These are phyloP conservation scores for Cenococcum geophilum DNA, from an alignment of 495 filamentous ascomycete species.

Conservation along the genomic window DNA sequence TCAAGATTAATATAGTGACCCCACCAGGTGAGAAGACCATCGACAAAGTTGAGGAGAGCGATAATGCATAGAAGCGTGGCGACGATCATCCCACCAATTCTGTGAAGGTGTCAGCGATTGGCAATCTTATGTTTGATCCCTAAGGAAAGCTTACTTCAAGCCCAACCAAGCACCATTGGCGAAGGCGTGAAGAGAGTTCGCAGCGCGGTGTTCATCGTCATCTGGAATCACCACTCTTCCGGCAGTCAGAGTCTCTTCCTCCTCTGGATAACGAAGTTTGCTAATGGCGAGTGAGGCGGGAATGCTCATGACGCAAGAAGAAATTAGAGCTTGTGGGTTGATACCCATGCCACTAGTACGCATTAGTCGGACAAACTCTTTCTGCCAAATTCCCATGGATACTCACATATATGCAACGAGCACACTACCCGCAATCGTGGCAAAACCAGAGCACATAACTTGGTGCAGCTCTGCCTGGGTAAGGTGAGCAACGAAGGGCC, in stretches of 20 bases:
- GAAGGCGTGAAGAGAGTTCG: conserved; percentile 80
- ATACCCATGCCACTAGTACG: conserved; percentile 54
- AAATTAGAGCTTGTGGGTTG: conserved; percentile 78
- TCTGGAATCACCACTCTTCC: conserved; percentile 74
- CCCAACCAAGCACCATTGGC: conserved; percentile 83
- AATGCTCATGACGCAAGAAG: conserved; percentile 89
- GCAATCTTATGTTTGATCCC: neutral
- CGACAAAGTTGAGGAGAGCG: conserved; percentile 65
- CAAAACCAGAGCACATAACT: conserved; percentile 75
- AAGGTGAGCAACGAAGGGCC: conserved; percentile 74
- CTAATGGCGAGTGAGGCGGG: conserved; percentile 80
- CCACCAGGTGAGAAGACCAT: conserved; percentile 85
- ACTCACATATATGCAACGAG: conserved; percentile 53
- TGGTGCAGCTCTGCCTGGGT: conserved; percentile 85
- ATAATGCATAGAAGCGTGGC: conserved; percentile 79
- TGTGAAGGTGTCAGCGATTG: conserved; percentile 40
- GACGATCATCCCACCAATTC: conserved; percentile 75
- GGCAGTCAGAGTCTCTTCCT: conserved; percentile 74
- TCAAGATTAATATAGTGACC: conserved; percentile 73
- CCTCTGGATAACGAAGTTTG: conserved; percentile 83
- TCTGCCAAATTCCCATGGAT: neutral
- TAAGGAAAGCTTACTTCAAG: conserved; percentile 37
- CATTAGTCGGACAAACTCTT: neutral
- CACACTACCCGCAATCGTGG: conserved; percentile 57
- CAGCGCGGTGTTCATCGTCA: conserved; percentile 59